Evolutionary conservation across 2,329 filamentous ascomycete genomes (phyloP), one percentile per base, ranked within the genome.

Genomic region (Rachicladosporium sp.): DNA sequence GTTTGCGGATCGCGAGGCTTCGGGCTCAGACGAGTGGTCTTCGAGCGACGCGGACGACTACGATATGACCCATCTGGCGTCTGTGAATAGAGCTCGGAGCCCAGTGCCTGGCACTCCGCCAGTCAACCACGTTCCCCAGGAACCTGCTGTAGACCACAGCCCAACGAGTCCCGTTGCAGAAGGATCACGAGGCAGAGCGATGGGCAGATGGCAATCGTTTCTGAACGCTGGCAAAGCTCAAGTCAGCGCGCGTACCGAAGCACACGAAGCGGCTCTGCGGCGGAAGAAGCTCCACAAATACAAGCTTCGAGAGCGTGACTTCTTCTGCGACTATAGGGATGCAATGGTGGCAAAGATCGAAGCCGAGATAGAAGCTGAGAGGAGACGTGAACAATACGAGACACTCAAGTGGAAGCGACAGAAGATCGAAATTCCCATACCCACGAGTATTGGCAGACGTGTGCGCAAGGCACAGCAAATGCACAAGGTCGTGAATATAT

Each of bases 11-110:
- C 45, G 43, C 10, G 39, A 46, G 11, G 45, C 40, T 23, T 41
- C 42, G 11, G 46, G 49, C 30, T 37, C 41, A 19, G 53, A 56
- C n/a, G 51, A 50, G 4, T 47, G 54, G 35, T 37, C 51, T 6
- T 56, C 55, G n/a, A 57, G 55, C 44, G 55, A 57, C 43, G 52
- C 53, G 7, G 55, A 57, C 30, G 55, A 57, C 10, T 48, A 50
- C 33, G 53, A 54, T 19, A 43, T 57, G 11, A 38, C 40, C 1
- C 40, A 42, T 21, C 15, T 37, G 13, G 23, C 29, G 15, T 29
- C 27, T 7, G 38, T 37, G 9, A 29, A 31, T 4, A n/a, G 35
- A 9, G 40, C 35, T 31, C 37, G 40, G 10, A 42, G 40, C 13
- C 40, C 36, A 2, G 19, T 30, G 5, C 8, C 6, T 2, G 21